Percentiles rank a stretch among this genome's conserved stretches.
phyloP scores from a whole-genome alignment of 306 rosid species.

The Herpetospermum pedunculosum region DNA sequence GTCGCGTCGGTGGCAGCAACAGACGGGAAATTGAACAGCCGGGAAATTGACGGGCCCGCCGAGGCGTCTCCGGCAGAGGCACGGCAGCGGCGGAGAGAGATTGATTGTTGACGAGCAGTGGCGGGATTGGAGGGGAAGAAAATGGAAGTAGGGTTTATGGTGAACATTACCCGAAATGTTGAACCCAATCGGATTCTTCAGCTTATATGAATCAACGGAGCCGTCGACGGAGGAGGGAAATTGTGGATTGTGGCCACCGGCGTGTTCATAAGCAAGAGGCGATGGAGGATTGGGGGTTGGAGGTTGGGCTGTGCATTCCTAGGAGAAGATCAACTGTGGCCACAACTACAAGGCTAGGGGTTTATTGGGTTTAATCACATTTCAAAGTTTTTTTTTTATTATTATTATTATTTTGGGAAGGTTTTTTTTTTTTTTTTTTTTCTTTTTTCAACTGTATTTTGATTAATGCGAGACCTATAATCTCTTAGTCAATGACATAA shows the following conservation, averaged over 20 bases:
- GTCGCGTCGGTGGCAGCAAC: conserved; percentile 25
- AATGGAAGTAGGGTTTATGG: conserved; percentile 27
- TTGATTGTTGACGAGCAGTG: background rate
- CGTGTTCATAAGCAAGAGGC: background rate
- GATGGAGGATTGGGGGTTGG: background rate
- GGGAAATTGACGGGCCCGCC: conserved; percentile 27
- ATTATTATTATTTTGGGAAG: too few species aligned
- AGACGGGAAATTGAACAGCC: conserved; percentile 31
- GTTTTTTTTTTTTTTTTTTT: too few species aligned
- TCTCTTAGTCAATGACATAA: too few species aligned
- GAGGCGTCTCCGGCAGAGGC: conserved; percentile 42
- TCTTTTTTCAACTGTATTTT: too few species aligned
- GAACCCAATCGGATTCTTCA: background rate
- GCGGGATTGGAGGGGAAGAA: conserved; percentile 8
- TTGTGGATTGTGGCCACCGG: background rate
- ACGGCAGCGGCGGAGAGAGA: conserved; percentile 26
- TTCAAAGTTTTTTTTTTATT: too few species aligned
- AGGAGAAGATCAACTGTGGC: background rate
- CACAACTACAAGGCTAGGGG: background rate
- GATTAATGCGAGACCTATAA: too few species aligned
- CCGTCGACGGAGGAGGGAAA: background rate
- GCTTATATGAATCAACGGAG: background rate
- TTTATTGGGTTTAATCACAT: background rate
- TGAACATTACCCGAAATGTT: conserved; percentile 40
- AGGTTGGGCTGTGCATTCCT: background rate